Base-by-base conservation (phyloP, 2,329 filamentous ascomycete species). In the Colletotrichum zoysiae region DNA sequence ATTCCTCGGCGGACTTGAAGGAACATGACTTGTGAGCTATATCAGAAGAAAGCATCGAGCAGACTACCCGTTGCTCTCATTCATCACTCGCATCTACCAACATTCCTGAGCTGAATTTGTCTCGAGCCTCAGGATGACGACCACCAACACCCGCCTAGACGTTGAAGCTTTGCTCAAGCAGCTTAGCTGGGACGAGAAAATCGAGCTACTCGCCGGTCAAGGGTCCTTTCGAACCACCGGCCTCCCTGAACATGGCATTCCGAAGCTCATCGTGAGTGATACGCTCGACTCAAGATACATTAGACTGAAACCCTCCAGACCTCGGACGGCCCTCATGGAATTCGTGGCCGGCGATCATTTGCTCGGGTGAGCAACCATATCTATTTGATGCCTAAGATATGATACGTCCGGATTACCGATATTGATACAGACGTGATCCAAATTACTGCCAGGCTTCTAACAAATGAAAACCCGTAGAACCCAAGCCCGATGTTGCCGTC, bases 401-500 rank as follows among this genome's bases (percentile, higher is more conserved):
- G 7, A 42, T 58, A 18, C 18, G 6, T 18, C 50, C 20, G 12
- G 12, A 11, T 53, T 23, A 18, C 23, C 4, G 18, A 53, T 30
- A 16, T 30, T 11, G 1, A 40, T 8, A 16, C 9, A 20, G 14
- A 14, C 12, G 12, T 16, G 55, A 3, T 23, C 7, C 1, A 0
- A 5, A 23, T 8, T 42, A 16, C 56, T 42, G 26, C 53, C 77
- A 76, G 7, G 26, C 30, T 20, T n/a, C 12, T 30, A 30, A 26
- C 18, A 44, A 2, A 8, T 40, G 33, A 2, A 1, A 5, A 23
- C 11, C 6, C 30, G 0, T 5, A 72, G 70, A 72, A 72, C 48
- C 70, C 66, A 33, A 72, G 79, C 74, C 67, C 79, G 76, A 70
- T 78, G 77, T 48, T 78, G 73, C 50, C 74, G 16, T 72, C 70